phyloP scores from a whole-genome alignment of 2,329 filamentous ascomycete genomes.

The Pseudogymnoascus sp. region DNA sequence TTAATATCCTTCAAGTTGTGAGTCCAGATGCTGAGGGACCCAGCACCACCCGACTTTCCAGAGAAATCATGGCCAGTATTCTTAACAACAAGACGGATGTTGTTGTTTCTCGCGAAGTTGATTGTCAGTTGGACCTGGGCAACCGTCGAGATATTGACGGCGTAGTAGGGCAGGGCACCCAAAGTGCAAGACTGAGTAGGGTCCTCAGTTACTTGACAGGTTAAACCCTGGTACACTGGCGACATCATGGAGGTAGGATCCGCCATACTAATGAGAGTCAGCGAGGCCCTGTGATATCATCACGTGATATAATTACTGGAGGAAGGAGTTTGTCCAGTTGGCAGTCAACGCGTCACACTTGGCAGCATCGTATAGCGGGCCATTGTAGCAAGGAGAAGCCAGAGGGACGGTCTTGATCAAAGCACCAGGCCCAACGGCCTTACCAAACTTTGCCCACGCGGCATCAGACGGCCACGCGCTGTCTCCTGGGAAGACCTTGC shows the following conservation, averaged over 20 bases:
- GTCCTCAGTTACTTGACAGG: conserved; percentile 36
- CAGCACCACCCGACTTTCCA: conserved; percentile 30
- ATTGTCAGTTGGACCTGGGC: conserved; percentile 42
- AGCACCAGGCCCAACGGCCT: conserved; percentile 34
- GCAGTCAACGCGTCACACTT: conserved; percentile 31
- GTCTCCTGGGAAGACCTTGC: conserved; percentile 22
- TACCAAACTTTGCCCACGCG: conserved; percentile 43
- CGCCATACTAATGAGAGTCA: conserved; percentile 35
- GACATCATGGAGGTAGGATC: conserved; percentile 41
- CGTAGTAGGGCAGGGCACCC: conserved; percentile 27
- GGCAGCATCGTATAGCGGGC: conserved; percentile 27
- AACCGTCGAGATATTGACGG: conserved; percentile 32
- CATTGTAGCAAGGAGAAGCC: conserved; percentile 40
- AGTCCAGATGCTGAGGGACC: conserved; percentile 48
- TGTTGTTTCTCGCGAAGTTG: conserved; percentile 39
- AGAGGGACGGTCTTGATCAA: conserved; percentile 40
- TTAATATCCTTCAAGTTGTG: conserved; percentile 38
- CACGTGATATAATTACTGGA: conserved; percentile 28
- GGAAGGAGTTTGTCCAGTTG: conserved; percentile 32
- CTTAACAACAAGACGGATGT: conserved; percentile 34
- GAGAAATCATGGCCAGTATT: conserved; percentile 25
- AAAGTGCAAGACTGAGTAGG: conserved; percentile 26
- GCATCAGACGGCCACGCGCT: conserved; percentile 42
- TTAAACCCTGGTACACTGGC: conserved; percentile 39
- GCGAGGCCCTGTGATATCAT: conserved; percentile 14